phyloP scores from a whole-genome alignment of 1,284 basidiomycete species.

The Sporisorium graminicola region DNA sequence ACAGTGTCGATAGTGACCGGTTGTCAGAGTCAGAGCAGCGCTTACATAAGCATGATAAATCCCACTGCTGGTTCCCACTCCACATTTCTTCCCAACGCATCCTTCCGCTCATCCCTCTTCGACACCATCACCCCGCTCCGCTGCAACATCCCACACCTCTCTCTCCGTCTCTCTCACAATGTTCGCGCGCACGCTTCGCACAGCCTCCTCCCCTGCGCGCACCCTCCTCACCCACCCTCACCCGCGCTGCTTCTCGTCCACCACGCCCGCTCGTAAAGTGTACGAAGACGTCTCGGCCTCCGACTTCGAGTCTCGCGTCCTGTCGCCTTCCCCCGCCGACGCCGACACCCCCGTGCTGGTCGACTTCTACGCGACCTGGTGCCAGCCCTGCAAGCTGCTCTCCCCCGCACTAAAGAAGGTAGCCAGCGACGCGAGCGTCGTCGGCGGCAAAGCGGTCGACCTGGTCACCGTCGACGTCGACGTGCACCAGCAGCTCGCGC shows the following conservation, averaged over 20 bases:
- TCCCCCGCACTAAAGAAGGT: constrained; percentile 52
- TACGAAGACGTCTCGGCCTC: constrained; percentile 30
- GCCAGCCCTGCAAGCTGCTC: constrained; percentile 62
- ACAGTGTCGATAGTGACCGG: too few species aligned
- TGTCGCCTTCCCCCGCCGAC: constrained; percentile 18
- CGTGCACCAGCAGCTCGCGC: constrained; percentile 44
- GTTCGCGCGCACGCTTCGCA: too few species aligned
- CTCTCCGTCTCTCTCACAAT: too few species aligned
- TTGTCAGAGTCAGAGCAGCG: too few species aligned
- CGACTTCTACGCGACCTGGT: constrained; percentile 63
- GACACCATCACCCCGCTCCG: too few species aligned
- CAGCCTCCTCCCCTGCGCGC: neutral
- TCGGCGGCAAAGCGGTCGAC: constrained; percentile 44
- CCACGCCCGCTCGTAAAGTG: constrained; percentile 7
- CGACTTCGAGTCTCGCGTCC: constrained; percentile 26
- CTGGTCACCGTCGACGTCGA: constrained; percentile 59
- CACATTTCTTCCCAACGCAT: too few species aligned
- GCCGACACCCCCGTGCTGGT: constrained; percentile 45
- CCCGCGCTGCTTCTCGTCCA: neutral
- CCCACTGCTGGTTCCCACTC: too few species aligned
- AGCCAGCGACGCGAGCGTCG: constrained; percentile 30
- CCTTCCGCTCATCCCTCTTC: too few species aligned
- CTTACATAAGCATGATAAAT: too few species aligned
- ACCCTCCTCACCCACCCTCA: neutral
- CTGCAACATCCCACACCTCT: too few species aligned